phyloP scores from a whole-genome alignment of 345 rosid species.

The Camelina neglecta region DNA sequence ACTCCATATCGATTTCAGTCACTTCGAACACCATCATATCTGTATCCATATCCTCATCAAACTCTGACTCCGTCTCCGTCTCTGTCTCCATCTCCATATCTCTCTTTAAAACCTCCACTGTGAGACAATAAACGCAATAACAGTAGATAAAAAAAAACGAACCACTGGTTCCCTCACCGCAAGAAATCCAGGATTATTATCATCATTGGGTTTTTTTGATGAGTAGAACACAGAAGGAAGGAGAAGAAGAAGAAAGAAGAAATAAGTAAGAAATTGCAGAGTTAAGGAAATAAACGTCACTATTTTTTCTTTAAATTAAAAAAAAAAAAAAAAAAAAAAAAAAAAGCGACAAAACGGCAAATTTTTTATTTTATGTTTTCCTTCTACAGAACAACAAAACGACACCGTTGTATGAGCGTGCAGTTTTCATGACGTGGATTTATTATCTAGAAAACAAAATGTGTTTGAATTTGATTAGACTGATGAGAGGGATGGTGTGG shows the following conservation, averaged over 20 bases:
- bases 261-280: constrained; percentile 28
- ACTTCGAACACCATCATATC: constrained; percentile 69
- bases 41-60: constrained; percentile 50
- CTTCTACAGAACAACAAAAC: constrained; percentile 24
- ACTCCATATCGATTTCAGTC: constrained; percentile 74
- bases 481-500: not conserved
- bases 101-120: constrained; percentile 32
- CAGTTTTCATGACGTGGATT: constrained; percentile 40
- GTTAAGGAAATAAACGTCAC: constrained; percentile 40
- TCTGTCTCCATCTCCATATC: constrained; percentile 36
- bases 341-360: constrained; percentile 38
- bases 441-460: constrained; percentile 2
- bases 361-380: not conserved
- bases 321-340: constrained; percentile 8
- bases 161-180: not conserved
- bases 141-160: not conserved
- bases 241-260: constrained; percentile 21
- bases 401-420: constrained; percentile 44
- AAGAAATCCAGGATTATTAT: constrained; percentile 14
- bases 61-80: constrained; percentile 33
- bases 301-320: constrained; percentile 3
- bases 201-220: constrained; percentile 32
- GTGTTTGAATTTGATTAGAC: constrained; percentile 24
- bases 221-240: constrained; percentile 1
- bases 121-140: not conserved